Conservation (phyloP, 768 basidiomycete genomes). For the Dictyophora rubrovolvata region DNA sequence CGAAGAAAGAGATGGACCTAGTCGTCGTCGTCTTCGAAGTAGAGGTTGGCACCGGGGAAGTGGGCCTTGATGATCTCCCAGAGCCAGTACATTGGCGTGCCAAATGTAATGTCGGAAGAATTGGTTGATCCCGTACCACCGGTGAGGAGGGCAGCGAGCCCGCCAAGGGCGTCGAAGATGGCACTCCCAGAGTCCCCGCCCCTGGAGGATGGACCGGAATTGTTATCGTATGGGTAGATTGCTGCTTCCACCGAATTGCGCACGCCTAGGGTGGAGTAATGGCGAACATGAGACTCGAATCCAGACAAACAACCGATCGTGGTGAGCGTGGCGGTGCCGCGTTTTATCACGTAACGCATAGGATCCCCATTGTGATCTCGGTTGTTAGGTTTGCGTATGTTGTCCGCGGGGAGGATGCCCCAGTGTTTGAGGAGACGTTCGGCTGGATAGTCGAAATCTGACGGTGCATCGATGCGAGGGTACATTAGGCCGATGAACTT, state of each 20-base stretch:
- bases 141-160: conserved; percentile 13
- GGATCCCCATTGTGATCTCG: conserved; percentile 22
- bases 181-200: conserved; percentile 16
- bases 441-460: conserved; percentile 20
- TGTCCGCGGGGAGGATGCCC: conserved; percentile 15
- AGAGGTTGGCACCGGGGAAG: conserved; percentile 12
- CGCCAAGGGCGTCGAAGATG: conserved; percentile 14
- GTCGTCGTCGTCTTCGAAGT: neutral
- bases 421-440: conserved; percentile 23
- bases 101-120: conserved; percentile 13
- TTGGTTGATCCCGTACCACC: conserved; percentile 14
- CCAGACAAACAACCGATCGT: conserved; percentile 24
- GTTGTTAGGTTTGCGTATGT: conserved; percentile 20
- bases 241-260: conserved; percentile 11
- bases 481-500: conserved; percentile 12
- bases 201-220: conserved; percentile 14
- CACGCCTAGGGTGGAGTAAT: conserved; percentile 3
- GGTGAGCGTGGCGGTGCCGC: conserved; percentile 26
- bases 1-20: too few species aligned
- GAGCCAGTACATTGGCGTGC: conserved; percentile 15
- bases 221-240: conserved; percentile 7
- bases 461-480: conserved; percentile 9
- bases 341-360: conserved; percentile 26
- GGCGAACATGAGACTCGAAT: conserved; percentile 10
- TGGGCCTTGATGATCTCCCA: conserved; percentile 7